Evolutionary conservation across 306 rosid species (phyloP).

Genomic region (Morella rubra): DNA sequence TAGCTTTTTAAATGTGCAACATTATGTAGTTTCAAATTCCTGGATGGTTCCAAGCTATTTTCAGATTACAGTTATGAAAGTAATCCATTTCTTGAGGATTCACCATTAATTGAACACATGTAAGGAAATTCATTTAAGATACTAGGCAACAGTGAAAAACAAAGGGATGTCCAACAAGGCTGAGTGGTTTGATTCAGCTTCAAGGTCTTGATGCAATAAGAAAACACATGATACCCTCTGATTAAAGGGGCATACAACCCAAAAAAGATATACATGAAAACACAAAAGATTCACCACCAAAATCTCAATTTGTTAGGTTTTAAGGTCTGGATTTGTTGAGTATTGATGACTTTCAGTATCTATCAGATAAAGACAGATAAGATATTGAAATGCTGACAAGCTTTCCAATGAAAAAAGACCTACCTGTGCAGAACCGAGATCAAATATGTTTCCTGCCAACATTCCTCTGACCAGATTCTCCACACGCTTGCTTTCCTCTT

Average conservation of each 20-base stretch:
- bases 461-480: conserved; percentile 83
- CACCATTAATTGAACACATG: background rate
- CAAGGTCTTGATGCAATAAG: background rate
- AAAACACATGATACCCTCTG: background rate
- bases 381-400: conserved; percentile 7
- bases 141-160: background rate
- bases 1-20: background rate
- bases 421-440: conserved; percentile 97
- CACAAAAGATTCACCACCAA: background rate
- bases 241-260: background rate
- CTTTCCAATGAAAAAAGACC: conserved; percentile 17
- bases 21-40: background rate
- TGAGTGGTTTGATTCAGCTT: background rate
- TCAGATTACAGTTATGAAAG: background rate
- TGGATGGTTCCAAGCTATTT: background rate
- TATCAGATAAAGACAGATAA: background rate
- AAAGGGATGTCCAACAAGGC: background rate
- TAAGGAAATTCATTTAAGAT: background rate
- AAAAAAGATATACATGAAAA: background rate
- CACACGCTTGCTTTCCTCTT: conserved; percentile 78
- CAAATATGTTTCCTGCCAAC: conserved; percentile 96
- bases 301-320: background rate
- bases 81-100: background rate
- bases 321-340: background rate
- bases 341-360: background rate